Evolutionary conservation across 176 grass and related monocot species (phyloP).

Genomic region (Cymbopogon citratus): DNA sequence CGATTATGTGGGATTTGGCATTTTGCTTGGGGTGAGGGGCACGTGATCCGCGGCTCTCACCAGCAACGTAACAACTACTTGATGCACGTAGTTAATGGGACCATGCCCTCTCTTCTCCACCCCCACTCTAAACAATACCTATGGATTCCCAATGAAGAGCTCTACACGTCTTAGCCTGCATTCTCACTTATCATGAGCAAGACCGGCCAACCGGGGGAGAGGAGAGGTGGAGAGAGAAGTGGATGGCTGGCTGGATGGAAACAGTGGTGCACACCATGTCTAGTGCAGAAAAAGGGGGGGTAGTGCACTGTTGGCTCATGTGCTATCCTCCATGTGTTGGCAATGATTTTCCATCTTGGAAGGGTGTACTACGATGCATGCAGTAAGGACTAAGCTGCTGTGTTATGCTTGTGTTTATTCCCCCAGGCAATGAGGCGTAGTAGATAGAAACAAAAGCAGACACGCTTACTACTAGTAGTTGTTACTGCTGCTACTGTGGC

Average conservation of each 20-base stretch:
- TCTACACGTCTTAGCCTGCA: slow-evolving; percentile 49
- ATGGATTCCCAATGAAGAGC: slow-evolving; percentile 59
- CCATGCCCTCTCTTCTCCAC: slow-evolving; percentile 21
- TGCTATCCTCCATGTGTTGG: slow-evolving; percentile 33
- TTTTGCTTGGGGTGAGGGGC: slow-evolving; percentile 23
- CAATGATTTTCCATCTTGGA: slow-evolving; percentile 40
- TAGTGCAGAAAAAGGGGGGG: slow-evolving; percentile 29
- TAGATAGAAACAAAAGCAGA: slow-evolving; percentile 32
- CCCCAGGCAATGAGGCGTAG: neutral
- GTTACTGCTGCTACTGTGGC: neutral
- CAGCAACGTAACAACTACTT: slow-evolving; percentile 28
- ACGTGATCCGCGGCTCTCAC: slow-evolving; percentile 26
- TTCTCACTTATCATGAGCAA: slow-evolving; percentile 33
- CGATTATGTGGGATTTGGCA: slow-evolving; percentile 25
- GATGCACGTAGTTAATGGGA: slow-evolving; percentile 53
- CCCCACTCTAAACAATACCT: slow-evolving; percentile 54
- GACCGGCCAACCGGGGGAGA: neutral
- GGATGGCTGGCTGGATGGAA: neutral
- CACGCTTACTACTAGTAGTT: too few relatives aligned
- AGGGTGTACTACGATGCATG: neutral
- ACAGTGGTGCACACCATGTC: slow-evolving; percentile 29
- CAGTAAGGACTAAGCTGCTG: neutral
- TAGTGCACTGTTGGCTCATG: slow-evolving; percentile 40
- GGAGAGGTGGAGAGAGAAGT: neutral
- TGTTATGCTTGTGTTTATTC: neutral